These are phyloP conservation scores for Ophiostoma perfectum DNA, from an alignment of 2,329 filamentous ascomycete genomes.

Conservation along the genomic window DNA sequence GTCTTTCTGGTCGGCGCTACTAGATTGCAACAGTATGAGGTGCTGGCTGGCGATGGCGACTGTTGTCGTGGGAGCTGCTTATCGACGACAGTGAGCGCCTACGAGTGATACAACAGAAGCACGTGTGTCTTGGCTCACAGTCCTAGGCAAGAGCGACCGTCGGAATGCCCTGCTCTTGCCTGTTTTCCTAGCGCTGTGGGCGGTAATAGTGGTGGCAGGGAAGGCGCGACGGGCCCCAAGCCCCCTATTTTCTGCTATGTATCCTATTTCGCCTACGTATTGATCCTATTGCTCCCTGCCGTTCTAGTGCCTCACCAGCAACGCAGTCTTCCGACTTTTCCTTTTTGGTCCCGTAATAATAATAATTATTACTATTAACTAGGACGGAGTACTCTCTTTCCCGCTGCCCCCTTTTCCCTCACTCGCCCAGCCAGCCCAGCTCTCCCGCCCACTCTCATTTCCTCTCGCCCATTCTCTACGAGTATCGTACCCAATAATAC, in stretches of 20 bases:
- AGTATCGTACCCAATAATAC: background rate
- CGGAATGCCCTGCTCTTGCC: background rate
- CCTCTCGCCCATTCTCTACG: background rate
- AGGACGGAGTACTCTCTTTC: too few species aligned
- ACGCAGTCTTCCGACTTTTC: background rate
- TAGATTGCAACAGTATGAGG: background rate
- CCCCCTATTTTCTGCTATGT: background rate
- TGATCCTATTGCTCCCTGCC: background rate
- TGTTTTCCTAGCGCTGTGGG: background rate
- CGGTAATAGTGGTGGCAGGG: background rate
- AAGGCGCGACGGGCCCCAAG: conserved; percentile 3
- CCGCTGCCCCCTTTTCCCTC: conserved; percentile 12
- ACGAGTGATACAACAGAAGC: background rate
- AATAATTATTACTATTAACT: background rate
- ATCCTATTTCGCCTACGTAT: background rate
- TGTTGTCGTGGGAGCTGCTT: background rate
- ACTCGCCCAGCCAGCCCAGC: background rate
- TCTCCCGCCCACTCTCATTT: background rate
- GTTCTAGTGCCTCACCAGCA: conserved; percentile 2
- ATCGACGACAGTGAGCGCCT: too few species aligned
- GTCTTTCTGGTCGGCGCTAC: background rate
- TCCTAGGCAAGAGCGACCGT: background rate
- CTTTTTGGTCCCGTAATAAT: background rate
- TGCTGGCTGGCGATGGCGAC: background rate
- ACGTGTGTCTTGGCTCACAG: background rate